These are phyloP conservation scores for Yamagishiella unicocca DNA, from an alignment of 139 green algal species.

Conservation along the genomic window DNA sequence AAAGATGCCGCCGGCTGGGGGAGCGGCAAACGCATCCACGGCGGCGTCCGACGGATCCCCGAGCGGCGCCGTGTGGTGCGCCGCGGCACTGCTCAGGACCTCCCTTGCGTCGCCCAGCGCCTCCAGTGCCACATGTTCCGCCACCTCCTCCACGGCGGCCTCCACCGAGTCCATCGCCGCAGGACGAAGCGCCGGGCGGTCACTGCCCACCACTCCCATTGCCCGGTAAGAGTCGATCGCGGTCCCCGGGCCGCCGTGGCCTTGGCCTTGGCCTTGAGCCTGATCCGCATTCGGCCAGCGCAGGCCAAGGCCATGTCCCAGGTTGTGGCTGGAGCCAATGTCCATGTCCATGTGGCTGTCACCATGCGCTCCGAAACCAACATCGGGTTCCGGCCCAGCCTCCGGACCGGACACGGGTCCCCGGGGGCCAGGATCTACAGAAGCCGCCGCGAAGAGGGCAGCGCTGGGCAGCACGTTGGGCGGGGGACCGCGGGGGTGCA, in stretches of 20 bases:
- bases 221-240: too few species aligned
- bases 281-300: background rate
- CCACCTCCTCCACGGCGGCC: conserved; percentile 27
- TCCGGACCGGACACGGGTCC: background rate
- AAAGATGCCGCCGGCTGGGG: too few species aligned
- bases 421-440: background rate
- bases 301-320: background rate
- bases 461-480: conserved; percentile 5
- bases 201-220: too few species aligned
- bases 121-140: conserved; percentile 31
- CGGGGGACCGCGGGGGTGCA: background rate
- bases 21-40: too few species aligned
- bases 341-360: background rate
- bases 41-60: too few species aligned
- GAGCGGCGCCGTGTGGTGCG: background rate
- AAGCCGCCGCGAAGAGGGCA: background rate
- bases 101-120: background rate
- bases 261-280: too few species aligned
- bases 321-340: background rate
- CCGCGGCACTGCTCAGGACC: background rate
- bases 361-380: background rate
- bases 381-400: background rate
- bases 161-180: conserved; percentile 12
- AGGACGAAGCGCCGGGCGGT: too few species aligned
- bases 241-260: too few species aligned